These are phyloP conservation scores for Cryptococcus jaspeensis DNA, from an alignment of 1,284 basidiomycete species.

Conservation along the genomic window DNA sequence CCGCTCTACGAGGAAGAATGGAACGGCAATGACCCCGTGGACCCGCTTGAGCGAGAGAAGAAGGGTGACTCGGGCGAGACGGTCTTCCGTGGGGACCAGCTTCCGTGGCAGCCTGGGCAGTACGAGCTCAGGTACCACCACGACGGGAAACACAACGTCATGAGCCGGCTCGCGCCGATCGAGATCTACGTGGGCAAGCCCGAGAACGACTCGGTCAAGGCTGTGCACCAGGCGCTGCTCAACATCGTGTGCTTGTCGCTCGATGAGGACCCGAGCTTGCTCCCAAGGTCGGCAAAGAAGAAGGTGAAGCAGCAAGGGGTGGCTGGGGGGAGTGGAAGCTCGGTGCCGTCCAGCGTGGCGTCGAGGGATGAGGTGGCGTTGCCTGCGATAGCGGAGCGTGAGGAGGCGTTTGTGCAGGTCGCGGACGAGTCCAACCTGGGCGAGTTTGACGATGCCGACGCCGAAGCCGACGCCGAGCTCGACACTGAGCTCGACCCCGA, in stretches of 20 bases:
- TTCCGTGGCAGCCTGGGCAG: slow-evolving; percentile 81
- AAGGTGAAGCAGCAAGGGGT: not conserved
- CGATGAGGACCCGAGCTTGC: slow-evolving; percentile 75
- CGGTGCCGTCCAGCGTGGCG: slow-evolving; percentile 9
- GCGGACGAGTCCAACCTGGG: not conserved
- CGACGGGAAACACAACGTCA: slow-evolving; percentile 93
- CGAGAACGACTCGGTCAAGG: slow-evolving; percentile 58
- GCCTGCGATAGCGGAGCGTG: no score
- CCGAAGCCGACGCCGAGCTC: not conserved
- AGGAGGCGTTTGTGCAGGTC: no score
- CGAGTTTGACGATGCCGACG: not conserved
- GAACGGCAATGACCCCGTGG: slow-evolving; percentile 77
- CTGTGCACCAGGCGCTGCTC: slow-evolving; percentile 66
- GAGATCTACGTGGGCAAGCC: slow-evolving; percentile 72
- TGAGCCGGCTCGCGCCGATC: slow-evolving; percentile 75
- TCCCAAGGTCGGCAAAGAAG: slow-evolving; percentile 62
- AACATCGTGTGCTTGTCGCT: slow-evolving; percentile 81
- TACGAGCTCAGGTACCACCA: slow-evolving; percentile 86
- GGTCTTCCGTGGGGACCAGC: slow-evolving; percentile 69
- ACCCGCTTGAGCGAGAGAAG: slow-evolving; percentile 44
- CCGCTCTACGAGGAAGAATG: slow-evolving; percentile 90
- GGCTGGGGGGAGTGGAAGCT: not conserved
- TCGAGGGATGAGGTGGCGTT: no score
- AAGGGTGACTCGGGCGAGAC: slow-evolving; percentile 63
- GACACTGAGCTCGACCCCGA: not conserved